These are phyloP conservation scores for Dalbergia oliveri DNA, from an alignment of 306 rosid genomes.

Conservation along the genomic window DNA sequence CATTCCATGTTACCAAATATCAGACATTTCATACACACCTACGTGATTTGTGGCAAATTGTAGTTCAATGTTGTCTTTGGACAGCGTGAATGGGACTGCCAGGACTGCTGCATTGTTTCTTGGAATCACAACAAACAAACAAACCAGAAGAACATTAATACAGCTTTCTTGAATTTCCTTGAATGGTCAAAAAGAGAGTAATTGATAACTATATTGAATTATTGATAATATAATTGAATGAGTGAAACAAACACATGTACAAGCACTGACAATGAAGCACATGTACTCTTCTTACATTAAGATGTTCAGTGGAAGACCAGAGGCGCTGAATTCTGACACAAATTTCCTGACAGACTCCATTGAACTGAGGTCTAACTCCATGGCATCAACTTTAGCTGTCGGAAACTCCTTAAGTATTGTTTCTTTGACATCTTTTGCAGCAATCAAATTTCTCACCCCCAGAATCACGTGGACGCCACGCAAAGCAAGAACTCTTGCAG, in stretches of 20 bases:
- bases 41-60: slow-evolving; percentile 89
- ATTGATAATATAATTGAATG: not conserved
- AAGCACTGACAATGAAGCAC: not conserved
- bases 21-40: slow-evolving; percentile 51
- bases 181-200: not conserved
- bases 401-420: slow-evolving; percentile 72
- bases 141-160: slow-evolving; percentile 39
- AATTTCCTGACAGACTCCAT: slow-evolving; percentile 72
- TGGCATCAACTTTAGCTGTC: slow-evolving; percentile 73
- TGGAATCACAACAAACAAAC: slow-evolving; percentile 45
- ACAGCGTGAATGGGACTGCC: slow-evolving; percentile 73
- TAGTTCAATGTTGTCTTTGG: slow-evolving; percentile 81
- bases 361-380: slow-evolving; percentile 88
- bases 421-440: slow-evolving; percentile 62
- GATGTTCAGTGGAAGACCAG: slow-evolving; percentile 74
- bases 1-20: too few relatives aligned
- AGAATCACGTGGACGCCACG: slow-evolving; percentile 87
- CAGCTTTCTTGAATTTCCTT: not conserved
- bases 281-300: slow-evolving; percentile 67
- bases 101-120: slow-evolving; percentile 94
- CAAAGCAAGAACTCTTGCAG: slow-evolving; percentile 83
- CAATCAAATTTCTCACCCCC: slow-evolving; percentile 75
- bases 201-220: not conserved
- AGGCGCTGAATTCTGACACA: slow-evolving; percentile 64
- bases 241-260: not conserved